Percentiles rank a stretch among this genome's conserved stretches.
Conservation (phyloP, 2,329 filamentous ascomycete genomes). For the Teratosphaeria zuluensis region DNA sequence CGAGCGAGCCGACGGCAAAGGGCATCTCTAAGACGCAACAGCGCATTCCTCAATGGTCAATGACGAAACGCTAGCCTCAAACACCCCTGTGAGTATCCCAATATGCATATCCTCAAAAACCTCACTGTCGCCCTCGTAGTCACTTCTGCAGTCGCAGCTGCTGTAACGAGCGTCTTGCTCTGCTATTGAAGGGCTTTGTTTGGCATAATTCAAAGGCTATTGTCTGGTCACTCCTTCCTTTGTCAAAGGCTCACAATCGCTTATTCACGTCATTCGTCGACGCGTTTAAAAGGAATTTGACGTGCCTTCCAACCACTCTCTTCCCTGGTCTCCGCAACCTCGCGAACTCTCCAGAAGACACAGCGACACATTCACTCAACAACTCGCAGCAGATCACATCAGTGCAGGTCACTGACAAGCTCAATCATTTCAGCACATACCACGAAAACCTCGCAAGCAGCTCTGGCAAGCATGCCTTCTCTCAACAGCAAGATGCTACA, state of each 20-base stretch:
- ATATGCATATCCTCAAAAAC: background rate
- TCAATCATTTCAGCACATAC: slow-evolving; percentile 3
- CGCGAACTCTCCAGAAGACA: background rate
- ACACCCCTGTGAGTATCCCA: background rate
- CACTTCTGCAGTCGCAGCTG: background rate
- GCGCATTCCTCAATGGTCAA: background rate
- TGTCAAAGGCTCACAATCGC: background rate
- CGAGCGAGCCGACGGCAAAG: background rate
- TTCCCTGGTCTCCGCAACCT: background rate
- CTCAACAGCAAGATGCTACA: slow-evolving; percentile 16
- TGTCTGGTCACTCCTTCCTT: slow-evolving; percentile 2
- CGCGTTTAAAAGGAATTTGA: background rate
- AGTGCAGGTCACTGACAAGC: slow-evolving; percentile 10
- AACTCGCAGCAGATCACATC: background rate
- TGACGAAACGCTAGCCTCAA: slow-evolving; percentile 1
- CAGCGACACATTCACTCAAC: background rate
- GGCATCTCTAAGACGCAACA: background rate
- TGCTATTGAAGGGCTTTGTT: slow-evolving; percentile 1
- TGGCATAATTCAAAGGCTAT: slow-evolving; percentile 2
- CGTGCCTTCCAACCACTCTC: background rate
- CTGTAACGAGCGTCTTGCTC: background rate
- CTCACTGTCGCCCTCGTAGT: slow-evolving; percentile 1
- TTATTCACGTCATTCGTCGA: background rate
- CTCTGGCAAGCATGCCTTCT: slow-evolving; percentile 14
- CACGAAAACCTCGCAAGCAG: background rate